These are phyloP conservation scores for Hirschioporus abietinus DNA, from an alignment of 768 basidiomycete genomes.

Conservation along the genomic window DNA sequence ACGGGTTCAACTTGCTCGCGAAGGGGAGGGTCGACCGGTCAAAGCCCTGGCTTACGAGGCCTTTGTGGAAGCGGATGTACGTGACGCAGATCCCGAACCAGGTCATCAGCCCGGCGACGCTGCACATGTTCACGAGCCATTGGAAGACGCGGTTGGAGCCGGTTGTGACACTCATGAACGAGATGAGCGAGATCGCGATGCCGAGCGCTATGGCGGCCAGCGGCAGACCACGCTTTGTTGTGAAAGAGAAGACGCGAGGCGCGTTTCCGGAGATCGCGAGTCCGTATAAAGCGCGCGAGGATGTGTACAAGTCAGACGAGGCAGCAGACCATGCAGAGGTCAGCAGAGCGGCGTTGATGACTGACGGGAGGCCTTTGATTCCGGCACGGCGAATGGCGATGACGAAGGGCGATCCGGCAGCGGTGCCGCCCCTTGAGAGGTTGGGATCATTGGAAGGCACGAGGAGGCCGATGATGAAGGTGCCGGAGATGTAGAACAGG, in stretches of 20 bases:
- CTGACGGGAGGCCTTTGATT: slow-evolving; percentile 79
- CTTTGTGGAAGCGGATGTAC: slow-evolving; percentile 81
- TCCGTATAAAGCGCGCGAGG: slow-evolving; percentile 82
- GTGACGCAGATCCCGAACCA: slow-evolving; percentile 78
- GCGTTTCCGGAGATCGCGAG: slow-evolving; percentile 78
- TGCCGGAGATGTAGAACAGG: slow-evolving; percentile 68
- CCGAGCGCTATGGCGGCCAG: slow-evolving; percentile 66
- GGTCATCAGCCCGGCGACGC: slow-evolving; percentile 57
- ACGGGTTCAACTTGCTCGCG: slow-evolving; percentile 61
- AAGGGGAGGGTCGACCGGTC: slow-evolving; percentile 71
- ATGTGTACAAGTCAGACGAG: slow-evolving; percentile 84
- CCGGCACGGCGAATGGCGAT: slow-evolving; percentile 84
- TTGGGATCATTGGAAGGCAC: slow-evolving; percentile 59
- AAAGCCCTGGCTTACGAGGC: slow-evolving; percentile 74
- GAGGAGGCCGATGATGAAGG: slow-evolving; percentile 75
- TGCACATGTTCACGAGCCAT: slow-evolving; percentile 78
- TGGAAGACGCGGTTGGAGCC: slow-evolving; percentile 71
- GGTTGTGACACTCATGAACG: slow-evolving; percentile 70
- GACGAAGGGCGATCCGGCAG: slow-evolving; percentile 83
- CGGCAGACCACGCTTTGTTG: slow-evolving; percentile 71
- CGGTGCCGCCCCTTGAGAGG: slow-evolving; percentile 54
- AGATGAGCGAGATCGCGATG: slow-evolving; percentile 60
- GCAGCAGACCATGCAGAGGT: slow-evolving; percentile 93
- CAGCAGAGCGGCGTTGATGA: slow-evolving; percentile 79
- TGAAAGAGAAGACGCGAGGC: slow-evolving; percentile 69